These are phyloP conservation scores for Ustulina deusta DNA, from an alignment of 2,329 filamentous ascomycete genomes.

Conservation along the genomic window DNA sequence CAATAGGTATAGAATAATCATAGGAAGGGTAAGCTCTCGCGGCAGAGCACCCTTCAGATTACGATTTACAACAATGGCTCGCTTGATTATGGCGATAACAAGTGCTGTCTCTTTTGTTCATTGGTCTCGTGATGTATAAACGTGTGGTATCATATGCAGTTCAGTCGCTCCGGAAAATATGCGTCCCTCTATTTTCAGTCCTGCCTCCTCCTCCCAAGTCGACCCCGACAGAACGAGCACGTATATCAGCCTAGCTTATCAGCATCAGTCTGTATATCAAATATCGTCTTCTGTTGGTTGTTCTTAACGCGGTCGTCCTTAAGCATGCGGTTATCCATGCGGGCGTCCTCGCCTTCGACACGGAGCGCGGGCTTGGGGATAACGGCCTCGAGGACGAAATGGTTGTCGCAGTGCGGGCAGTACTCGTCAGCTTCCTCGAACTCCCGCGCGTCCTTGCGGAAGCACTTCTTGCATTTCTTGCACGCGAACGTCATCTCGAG, in stretches of 20 bases:
- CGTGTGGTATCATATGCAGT: conserved; percentile 51
- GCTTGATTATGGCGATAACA: conserved; percentile 15
- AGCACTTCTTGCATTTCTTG: conserved; percentile 99
- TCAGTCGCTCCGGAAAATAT: conserved; percentile 43
- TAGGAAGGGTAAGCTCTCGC: conserved; percentile 17
- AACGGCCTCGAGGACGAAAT: conserved; percentile 91
- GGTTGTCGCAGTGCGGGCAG: conserved; percentile 99
- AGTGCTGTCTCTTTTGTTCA: conserved; percentile 29
- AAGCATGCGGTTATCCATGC: conserved; percentile 89
- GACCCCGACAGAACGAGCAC: not conserved
- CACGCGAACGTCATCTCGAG: conserved; percentile 95
- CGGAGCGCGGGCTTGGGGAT: conserved; percentile 85
- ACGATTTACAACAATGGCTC: conserved; percentile 29
- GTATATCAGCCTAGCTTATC: conserved; percentile 76
- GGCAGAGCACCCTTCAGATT: conserved; percentile 22
- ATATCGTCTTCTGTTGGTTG: conserved; percentile 73
- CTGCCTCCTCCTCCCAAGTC: not conserved
- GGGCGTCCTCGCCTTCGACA: conserved; percentile 90
- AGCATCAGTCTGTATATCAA: conserved; percentile 79
- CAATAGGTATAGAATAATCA: conserved; percentile 29
- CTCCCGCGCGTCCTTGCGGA: conserved; percentile 90
- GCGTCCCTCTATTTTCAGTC: conserved; percentile 16
- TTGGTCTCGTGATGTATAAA: conserved; percentile 42
- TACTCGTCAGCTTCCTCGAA: conserved; percentile 99
- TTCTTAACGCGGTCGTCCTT: conserved; percentile 84